Conservation (phyloP, 108 stramenopile species). For the Skeletonema grethae region DNA sequence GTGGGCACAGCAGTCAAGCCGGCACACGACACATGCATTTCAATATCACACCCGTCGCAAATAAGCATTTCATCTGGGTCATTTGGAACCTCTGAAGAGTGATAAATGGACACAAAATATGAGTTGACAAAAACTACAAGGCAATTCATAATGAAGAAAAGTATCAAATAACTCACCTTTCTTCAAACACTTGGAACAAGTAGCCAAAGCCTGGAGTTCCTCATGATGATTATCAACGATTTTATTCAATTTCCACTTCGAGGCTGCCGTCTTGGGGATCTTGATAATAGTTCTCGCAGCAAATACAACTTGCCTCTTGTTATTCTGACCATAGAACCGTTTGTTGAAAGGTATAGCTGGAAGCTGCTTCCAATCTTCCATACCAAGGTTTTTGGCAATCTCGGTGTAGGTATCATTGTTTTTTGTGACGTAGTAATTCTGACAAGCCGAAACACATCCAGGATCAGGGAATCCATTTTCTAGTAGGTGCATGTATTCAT, state of each 20-base stretch:
- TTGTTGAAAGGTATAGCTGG: neutral
- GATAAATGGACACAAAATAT: neutral
- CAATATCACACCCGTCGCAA: slow-evolving; percentile 36
- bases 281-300: slow-evolving; percentile 19
- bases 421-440: slow-evolving; percentile 15
- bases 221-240: slow-evolving; percentile 17
- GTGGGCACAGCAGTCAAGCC: slow-evolving; percentile 21
- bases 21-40: slow-evolving; percentile 32
- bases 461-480: slow-evolving; percentile 8
- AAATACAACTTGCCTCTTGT: neutral
- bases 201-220: slow-evolving; percentile 25
- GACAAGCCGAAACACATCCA: neutral
- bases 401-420: slow-evolving; percentile 10
- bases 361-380: slow-evolving; percentile 17
- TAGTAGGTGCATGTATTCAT: slow-evolving; percentile 11
- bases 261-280: slow-evolving; percentile 18
- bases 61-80: slow-evolving; percentile 16
- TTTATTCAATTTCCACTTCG: slow-evolving; percentile 29
- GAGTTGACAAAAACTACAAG: neutral
- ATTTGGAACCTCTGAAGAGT: neutral
- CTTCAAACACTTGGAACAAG: slow-evolving; percentile 29
- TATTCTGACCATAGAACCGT: slow-evolving; percentile 9
- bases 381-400: slow-evolving; percentile 12
- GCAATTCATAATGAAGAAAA: neutral
- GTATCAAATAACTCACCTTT: slow-evolving; percentile 10